A percentile compares a stretch with the other conserved stretches of the same genome.
phyloP scores from a whole-genome alignment of 768 basidiomycete species.

The Termitomyces titanicus region DNA sequence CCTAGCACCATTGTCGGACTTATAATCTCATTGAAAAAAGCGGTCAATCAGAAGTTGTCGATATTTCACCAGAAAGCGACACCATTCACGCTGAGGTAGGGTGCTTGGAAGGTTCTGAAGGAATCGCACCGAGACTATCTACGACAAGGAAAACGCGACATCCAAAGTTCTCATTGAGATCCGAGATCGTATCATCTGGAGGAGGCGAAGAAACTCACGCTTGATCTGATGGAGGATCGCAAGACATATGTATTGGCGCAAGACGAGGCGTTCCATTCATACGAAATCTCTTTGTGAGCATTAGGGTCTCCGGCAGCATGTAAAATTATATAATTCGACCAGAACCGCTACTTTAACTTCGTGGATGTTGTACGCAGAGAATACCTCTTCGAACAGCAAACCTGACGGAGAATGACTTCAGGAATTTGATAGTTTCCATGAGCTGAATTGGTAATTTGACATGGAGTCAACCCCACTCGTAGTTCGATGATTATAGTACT shows the following conservation, averaged over 20 bases:
- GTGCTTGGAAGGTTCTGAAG: too few relatives aligned
- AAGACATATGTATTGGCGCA: neutral
- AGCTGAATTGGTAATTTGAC: neutral
- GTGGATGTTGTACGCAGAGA: too few relatives aligned
- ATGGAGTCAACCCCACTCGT: neutral
- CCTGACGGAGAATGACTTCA: too few relatives aligned
- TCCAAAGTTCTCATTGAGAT: constrained; percentile 21
- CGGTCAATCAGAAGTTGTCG: constrained; percentile 11
- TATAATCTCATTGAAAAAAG: constrained; percentile 11
- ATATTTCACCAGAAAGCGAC: too few relatives aligned
- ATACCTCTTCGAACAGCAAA: too few relatives aligned
- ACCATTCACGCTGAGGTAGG: too few relatives aligned
- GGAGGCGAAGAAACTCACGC: constrained; percentile 20
- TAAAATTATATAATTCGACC: too few relatives aligned
- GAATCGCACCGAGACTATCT: too few relatives aligned
- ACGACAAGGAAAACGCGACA: constrained; percentile 2
- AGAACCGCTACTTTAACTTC: too few relatives aligned
- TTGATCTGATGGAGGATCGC: constrained; percentile 25
- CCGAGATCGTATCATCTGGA: constrained; percentile 14
- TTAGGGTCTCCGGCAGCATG: neutral
- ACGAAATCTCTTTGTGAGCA: neutral
- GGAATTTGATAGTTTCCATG: too few relatives aligned
- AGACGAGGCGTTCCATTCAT: neutral
- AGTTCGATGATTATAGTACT: neutral
- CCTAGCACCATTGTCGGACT: constrained; percentile 6